Conservation (phyloP, 495 filamentous ascomycete genomes). For the Parmelia sp. region DNA sequence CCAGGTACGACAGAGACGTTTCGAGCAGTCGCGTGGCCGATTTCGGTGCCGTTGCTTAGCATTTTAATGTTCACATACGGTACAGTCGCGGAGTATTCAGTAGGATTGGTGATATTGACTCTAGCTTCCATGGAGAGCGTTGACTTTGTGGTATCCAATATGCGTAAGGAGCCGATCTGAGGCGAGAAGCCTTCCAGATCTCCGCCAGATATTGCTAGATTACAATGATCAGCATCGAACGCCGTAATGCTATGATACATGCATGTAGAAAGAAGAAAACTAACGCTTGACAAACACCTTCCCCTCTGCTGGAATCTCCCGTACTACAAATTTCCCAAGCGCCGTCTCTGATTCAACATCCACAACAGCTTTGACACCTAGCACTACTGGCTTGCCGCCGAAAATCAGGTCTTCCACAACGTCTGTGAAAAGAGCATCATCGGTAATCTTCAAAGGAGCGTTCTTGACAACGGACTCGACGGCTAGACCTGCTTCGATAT, state of each 20-base stretch:
- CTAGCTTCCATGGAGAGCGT: conserved; percentile 60
- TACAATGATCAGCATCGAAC: conserved; percentile 25
- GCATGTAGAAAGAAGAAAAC: conserved; percentile 35
- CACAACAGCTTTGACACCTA: conserved; percentile 72
- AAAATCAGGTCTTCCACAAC: conserved; percentile 72
- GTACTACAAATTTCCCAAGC: conserved; percentile 71
- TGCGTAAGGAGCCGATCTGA: conserved; percentile 55
- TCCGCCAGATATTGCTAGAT: conserved; percentile 41
- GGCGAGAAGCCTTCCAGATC: conserved; percentile 50
- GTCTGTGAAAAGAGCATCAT: conserved; percentile 65
- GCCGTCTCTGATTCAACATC: conserved; percentile 74
- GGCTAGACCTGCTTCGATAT: conserved; percentile 51
- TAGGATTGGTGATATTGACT: conserved; percentile 85
- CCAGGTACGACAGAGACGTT: conserved; percentile 58
- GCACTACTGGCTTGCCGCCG: conserved; percentile 52
- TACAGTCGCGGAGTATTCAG: conserved; percentile 69
- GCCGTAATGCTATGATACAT: conserved; percentile 22
- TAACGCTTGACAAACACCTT: conserved; percentile 82
- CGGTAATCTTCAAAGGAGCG: conserved; percentile 73
- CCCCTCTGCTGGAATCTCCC: conserved; percentile 77
- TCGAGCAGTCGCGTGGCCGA: conserved; percentile 64
- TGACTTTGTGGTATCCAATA: conserved; percentile 61
- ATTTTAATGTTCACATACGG: conserved; percentile 74
- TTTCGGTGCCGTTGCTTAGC: conserved; percentile 60
- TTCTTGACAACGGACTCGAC: conserved; percentile 70